A percentile compares a stretch with the other conserved stretches of the same genome.
These are phyloP conservation scores for Penicillium sp. DNA, from an alignment of 2,329 filamentous ascomycete species.

Conservation along the genomic window DNA sequence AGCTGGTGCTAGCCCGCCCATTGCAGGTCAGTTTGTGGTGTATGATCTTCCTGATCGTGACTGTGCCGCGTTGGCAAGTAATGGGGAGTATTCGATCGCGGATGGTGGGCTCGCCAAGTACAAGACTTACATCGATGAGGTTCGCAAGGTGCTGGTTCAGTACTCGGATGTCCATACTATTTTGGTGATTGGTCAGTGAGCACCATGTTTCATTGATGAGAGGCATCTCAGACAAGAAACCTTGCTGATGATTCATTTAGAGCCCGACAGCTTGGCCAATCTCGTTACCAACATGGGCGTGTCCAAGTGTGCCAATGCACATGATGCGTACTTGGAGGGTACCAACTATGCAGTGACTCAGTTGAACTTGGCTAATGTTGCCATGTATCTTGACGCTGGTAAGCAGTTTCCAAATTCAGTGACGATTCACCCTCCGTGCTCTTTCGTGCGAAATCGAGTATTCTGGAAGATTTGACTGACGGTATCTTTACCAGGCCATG, in stretches of 20 bases:
- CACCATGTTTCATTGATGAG: not conserved
- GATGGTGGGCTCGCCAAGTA: slow-evolving; percentile 54
- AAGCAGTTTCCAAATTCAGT: not conserved
- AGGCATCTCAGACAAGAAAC: not conserved
- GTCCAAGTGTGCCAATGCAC: slow-evolving; percentile 56
- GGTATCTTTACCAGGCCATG: slow-evolving; percentile 45
- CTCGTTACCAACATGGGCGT: slow-evolving; percentile 62
- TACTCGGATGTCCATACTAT: slow-evolving; percentile 57
- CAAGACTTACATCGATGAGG: slow-evolving; percentile 58
- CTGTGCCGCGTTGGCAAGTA: slow-evolving; percentile 64
- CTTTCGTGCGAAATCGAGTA: not conserved
- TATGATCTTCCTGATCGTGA: slow-evolving; percentile 67
- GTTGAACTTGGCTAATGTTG: slow-evolving; percentile 63
- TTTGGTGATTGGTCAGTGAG: slow-evolving; percentile 51
- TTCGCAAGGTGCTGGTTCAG: slow-evolving; percentile 54
- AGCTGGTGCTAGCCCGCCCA: slow-evolving; percentile 50
- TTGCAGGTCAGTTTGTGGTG: slow-evolving; percentile 59
- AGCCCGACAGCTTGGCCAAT: slow-evolving; percentile 66
- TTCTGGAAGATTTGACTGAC: not conserved
- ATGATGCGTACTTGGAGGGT: slow-evolving; percentile 57
- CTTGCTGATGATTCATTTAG: slow-evolving; percentile 45
- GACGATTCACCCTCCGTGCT: too few relatives aligned
- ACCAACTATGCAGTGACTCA: slow-evolving; percentile 58
- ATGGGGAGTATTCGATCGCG: slow-evolving; percentile 62
- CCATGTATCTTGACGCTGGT: slow-evolving; percentile 66